phyloP scores from a whole-genome alignment of 2,329 filamentous ascomycete species.

The Fusarium sp. region DNA sequence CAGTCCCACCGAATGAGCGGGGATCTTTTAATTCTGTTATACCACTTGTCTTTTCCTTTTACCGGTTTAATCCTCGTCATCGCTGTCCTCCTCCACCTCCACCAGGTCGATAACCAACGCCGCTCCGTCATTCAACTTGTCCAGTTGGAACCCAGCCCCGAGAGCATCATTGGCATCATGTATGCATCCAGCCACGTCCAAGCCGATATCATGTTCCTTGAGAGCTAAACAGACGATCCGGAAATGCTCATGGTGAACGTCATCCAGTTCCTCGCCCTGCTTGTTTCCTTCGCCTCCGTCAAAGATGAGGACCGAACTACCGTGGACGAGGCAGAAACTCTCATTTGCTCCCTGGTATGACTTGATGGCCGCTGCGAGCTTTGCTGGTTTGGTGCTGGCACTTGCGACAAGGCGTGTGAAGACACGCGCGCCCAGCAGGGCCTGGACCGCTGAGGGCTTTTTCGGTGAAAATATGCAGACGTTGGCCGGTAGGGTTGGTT shows the following conservation, averaged over 20 bases:
- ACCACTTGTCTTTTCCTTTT: neutral
- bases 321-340: slow-evolving; percentile 3
- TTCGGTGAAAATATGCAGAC: slow-evolving; percentile 7
- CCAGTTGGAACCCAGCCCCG: slow-evolving; percentile 5
- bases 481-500: slow-evolving; percentile 5
- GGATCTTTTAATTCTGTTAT: too few species aligned
- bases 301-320: neutral
- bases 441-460: neutral
- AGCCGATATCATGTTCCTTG: neutral
- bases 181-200: slow-evolving; percentile 13
- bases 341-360: neutral
- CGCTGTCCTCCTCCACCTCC: neutral
- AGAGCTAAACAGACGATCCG: slow-evolving; percentile 11
- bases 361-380: slow-evolving; percentile 9
- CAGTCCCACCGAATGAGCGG: too few species aligned
- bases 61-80: neutral
- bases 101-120: slow-evolving; percentile 12
- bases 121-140: slow-evolving; percentile 1
- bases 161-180: neutral
- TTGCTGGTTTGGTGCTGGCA: neutral
- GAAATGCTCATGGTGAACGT: slow-evolving; percentile 15
- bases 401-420: slow-evolving; percentile 8
- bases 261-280: slow-evolving; percentile 2
- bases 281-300: neutral
- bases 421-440: neutral